Base-by-base conservation (phyloP, 2,329 filamentous ascomycete genomes). In the Seiridium cupressi region DNA sequence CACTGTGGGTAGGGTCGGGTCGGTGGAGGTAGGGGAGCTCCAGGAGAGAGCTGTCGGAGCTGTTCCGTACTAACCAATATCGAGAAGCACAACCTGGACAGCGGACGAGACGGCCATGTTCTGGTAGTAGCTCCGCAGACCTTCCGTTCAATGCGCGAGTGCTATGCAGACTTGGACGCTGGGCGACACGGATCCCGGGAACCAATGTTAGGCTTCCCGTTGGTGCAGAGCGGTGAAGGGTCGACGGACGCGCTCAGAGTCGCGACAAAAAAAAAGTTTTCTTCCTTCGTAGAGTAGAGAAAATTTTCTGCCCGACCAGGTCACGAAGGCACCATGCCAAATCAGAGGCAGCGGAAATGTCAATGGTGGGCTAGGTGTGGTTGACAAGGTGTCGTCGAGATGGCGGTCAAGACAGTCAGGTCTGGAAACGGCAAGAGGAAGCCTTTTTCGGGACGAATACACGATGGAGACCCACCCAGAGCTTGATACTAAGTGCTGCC, bases 31-130 rank as follows among this genome's bases (percentile, higher is more conserved):
- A 59, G 44, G 57, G 51, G 46, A 49, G 56, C 32, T 56, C 35
- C 7, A 31, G 44, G 44, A 13, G 18, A 26, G 60, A 55, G 44
- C 32, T 46, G 53, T 44, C 56, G 44, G 31, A 49, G 32, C 40
- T 54, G 13, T 40, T 38, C 59, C 61, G 42, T 63, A 74, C 79
- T 79, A 78, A 86, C 84, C 84, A 70, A 86, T 86, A 72, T 86
- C 83, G 65, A 86, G 79, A 67, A 86, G 72, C 67, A 84, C 76
- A 42, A 81, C 78, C 68, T 80, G 79, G 57, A 79, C 65, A 59
- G 72, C 66, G 58, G 69, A 60, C 64, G 69, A 66, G 63, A 67
- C 64, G 60, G 73, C 69, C 75, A 77, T 77, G 61, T 6, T 48
- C 35, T 46, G 35, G 54, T 13, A 56, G 47, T 26, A 46, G 54